Conservation (phyloP, 2,329 filamentous ascomycete genomes). For the Chrysoporthe cubensis region DNA sequence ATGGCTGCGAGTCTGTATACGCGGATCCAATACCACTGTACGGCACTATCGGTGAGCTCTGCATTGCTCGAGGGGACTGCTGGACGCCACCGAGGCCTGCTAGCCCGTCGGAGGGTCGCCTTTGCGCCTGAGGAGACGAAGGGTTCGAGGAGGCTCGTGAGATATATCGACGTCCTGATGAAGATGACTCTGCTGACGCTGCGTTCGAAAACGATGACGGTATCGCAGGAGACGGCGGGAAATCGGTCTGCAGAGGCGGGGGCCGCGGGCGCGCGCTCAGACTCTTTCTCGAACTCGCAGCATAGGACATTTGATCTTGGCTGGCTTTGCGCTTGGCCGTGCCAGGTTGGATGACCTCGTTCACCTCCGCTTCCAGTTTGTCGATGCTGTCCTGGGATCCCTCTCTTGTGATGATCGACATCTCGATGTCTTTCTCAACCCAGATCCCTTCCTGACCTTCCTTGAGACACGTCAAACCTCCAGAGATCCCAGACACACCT, state of each 20-base stretch:
- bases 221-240: slow-evolving; percentile 10
- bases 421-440: slow-evolving; percentile 27
- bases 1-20: slow-evolving; percentile 5
- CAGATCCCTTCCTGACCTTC: slow-evolving; percentile 18
- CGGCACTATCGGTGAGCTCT: not conserved
- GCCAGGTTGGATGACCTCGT: slow-evolving; percentile 23
- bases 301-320: slow-evolving; percentile 13
- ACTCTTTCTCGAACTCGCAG: slow-evolving; percentile 2
- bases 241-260: slow-evolving; percentile 11
- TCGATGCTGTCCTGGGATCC: slow-evolving; percentile 25
- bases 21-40: slow-evolving; percentile 4
- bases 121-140: slow-evolving; percentile 13
- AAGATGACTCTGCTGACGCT: slow-evolving; percentile 6
- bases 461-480: not conserved
- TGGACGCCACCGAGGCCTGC: not conserved
- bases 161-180: slow-evolving; percentile 1
- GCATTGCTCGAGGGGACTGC: not conserved
- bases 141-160: not conserved
- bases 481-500: not conserved
- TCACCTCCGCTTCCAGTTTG: slow-evolving; percentile 20
- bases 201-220: not conserved
- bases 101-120: slow-evolving; percentile 4
- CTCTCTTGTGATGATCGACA: slow-evolving; percentile 24
- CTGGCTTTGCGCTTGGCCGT: slow-evolving; percentile 15
- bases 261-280: slow-evolving; percentile 8